Conservation (phyloP, 2,329 filamentous ascomycete species). For the Ceratocystis lukuohia region DNA sequence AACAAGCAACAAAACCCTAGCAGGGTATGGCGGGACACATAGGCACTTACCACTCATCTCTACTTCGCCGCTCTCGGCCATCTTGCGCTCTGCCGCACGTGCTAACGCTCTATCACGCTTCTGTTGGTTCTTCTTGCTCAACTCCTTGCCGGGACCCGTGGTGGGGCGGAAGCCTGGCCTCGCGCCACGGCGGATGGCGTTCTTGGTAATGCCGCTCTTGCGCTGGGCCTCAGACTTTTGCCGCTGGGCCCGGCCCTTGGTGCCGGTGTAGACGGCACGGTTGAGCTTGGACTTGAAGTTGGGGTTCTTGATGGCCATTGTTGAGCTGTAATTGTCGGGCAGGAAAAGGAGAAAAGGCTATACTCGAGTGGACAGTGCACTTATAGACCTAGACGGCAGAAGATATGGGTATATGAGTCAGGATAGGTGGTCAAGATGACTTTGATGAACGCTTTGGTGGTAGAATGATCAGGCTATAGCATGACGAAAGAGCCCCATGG, state of each 20-base stretch:
- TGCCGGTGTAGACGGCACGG: constrained; percentile 35
- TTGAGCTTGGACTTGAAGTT: constrained; percentile 41
- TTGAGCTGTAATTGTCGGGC: constrained; percentile 11
- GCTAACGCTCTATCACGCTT: constrained; percentile 43
- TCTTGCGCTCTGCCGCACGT: constrained; percentile 40
- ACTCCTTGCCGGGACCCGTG: constrained; percentile 37
- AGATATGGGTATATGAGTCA: not conserved
- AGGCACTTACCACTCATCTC: constrained; percentile 34
- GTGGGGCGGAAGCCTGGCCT: constrained; percentile 40
- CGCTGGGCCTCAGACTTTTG: constrained; percentile 31
- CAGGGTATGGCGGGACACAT: not conserved
- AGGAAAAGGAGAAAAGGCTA: not conserved
- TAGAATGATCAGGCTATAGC: not conserved
- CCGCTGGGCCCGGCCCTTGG: constrained; percentile 32
- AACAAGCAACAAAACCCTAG: not conserved
- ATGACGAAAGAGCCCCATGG: constrained; percentile 14
- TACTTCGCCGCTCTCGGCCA: constrained; percentile 36
- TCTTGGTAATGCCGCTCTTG: constrained; percentile 30
- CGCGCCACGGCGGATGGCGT: constrained; percentile 37
- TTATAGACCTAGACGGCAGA: not conserved
- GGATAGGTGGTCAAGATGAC: not conserved
- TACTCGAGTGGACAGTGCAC: not conserved
- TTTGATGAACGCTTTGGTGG: not conserved
- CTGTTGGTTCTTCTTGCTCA: constrained; percentile 43
- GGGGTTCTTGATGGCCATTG: constrained; percentile 45